Evolutionary conservation across 257 asterid species (phyloP).

Genomic region (Cynanchum wilfordii): DNA sequence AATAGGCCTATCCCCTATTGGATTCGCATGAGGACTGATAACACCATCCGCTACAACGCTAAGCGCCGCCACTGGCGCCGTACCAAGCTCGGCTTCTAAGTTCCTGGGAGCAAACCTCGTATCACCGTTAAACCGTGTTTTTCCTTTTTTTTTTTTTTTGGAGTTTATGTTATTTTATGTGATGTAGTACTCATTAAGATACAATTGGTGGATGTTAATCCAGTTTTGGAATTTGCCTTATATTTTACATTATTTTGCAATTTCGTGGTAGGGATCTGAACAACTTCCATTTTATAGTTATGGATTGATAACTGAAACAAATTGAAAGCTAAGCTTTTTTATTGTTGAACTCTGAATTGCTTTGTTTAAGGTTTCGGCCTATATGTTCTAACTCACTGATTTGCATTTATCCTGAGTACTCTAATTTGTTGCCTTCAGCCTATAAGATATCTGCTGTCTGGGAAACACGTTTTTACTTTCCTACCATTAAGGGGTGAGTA

Average conservation of each 20-base stretch:
- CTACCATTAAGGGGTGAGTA: too few relatives aligned
- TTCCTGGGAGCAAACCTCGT: neutral
- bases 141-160: neutral
- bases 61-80: constrained; percentile 98
- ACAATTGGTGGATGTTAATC: constrained; percentile 3
- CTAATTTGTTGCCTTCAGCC: neutral
- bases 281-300: too few relatives aligned
- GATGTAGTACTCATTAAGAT: neutral
- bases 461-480: neutral
- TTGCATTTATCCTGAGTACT: neutral
- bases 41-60: constrained; percentile 88
- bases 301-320: too few relatives aligned
- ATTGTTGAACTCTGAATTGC: neutral
- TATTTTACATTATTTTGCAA: too few relatives aligned
- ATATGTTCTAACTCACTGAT: neutral
- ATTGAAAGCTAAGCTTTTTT: neutral
- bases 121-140: neutral
- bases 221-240: neutral
- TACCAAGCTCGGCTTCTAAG: constrained; percentile 83
- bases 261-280: too few relatives aligned
- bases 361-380: neutral
- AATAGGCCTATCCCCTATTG: constrained; percentile 84
- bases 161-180: neutral
- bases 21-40: constrained; percentile 80
- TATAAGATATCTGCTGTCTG: too few relatives aligned